Percentiles rank a stretch among this genome's conserved stretches.
These are phyloP conservation scores for Solanum appendiculatum DNA, from an alignment of 257 asterid genomes.

Conservation along the genomic window DNA sequence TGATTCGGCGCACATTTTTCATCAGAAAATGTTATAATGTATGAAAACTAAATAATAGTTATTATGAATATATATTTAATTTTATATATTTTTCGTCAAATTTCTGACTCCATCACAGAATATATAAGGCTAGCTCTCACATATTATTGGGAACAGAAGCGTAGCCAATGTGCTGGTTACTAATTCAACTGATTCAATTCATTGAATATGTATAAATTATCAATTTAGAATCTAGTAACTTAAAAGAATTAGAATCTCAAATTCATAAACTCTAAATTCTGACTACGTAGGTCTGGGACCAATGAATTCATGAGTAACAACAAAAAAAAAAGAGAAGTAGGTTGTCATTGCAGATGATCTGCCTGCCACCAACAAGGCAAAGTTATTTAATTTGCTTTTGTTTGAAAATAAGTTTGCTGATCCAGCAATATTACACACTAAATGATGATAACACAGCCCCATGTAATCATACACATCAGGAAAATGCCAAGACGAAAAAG, in stretches of 20 bases:
- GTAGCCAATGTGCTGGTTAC: no score
- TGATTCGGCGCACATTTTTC: background rate
- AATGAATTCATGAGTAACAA: background rate
- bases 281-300: no score
- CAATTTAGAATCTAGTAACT: no score
- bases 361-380: conserved; percentile 18
- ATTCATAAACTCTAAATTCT: no score
- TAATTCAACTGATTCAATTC: no score
- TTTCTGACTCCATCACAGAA: accelerated
- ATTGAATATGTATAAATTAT: no score
- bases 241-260: no score
- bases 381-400: background rate
- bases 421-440: background rate
- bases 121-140: no score
- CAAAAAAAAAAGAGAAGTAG: background rate
- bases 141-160: no score
- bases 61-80: background rate
- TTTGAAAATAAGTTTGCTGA: background rate
- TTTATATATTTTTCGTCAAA: no score
- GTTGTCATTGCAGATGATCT: conserved; percentile 6
- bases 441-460: background rate
- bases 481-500: background rate
- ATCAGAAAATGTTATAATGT: accelerated
- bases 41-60: accelerated
- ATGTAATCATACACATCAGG: background rate